These are phyloP conservation scores for Malus orientalis DNA, from an alignment of 306 rosid species.

Conservation along the genomic window DNA sequence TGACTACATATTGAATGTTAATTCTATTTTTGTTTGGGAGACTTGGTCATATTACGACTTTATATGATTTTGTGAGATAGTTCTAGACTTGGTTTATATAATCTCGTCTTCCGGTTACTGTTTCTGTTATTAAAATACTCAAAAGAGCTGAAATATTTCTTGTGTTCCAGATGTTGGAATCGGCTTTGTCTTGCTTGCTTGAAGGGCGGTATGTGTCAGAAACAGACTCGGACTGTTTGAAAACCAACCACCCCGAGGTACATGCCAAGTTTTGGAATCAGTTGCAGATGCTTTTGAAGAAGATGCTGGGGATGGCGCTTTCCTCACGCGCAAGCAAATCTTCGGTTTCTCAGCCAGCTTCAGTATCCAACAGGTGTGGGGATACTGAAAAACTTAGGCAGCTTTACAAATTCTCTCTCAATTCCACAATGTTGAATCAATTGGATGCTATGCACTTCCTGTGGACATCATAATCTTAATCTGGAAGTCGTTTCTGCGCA, in stretches of 20 bases:
- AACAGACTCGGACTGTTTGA: slow-evolving; percentile 33
- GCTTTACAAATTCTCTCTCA: slow-evolving; percentile 74
- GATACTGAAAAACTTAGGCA: slow-evolving; percentile 72
- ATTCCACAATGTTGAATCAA: slow-evolving; percentile 43
- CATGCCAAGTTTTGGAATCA: slow-evolving; percentile 77
- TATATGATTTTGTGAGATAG: neutral
- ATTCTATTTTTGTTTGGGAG: neutral
- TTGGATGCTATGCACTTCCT: slow-evolving; percentile 52
- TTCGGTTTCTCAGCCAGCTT: slow-evolving; percentile 33
- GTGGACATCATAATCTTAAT: slow-evolving; percentile 44
- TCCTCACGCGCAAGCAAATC: slow-evolving; percentile 41
- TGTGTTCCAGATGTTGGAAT: slow-evolving; percentile 66
- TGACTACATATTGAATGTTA: neutral
- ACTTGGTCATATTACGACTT: neutral
- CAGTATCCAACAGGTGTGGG: slow-evolving; percentile 35
- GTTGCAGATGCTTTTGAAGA: slow-evolving; percentile 79
- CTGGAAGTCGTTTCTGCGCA: neutral
- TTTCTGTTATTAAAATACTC: neutral
- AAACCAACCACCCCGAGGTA: slow-evolving; percentile 36
- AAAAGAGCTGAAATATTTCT: neutral
- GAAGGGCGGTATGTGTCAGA: slow-evolving; percentile 69
- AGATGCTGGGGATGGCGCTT: slow-evolving; percentile 54
- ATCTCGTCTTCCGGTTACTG: neutral
- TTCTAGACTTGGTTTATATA: neutral
- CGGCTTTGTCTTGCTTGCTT: slow-evolving; percentile 69